These are phyloP conservation scores for Aegilops tauschii DNA, from an alignment of 176 grass and related monocot genomes.

Conservation along the genomic window DNA sequence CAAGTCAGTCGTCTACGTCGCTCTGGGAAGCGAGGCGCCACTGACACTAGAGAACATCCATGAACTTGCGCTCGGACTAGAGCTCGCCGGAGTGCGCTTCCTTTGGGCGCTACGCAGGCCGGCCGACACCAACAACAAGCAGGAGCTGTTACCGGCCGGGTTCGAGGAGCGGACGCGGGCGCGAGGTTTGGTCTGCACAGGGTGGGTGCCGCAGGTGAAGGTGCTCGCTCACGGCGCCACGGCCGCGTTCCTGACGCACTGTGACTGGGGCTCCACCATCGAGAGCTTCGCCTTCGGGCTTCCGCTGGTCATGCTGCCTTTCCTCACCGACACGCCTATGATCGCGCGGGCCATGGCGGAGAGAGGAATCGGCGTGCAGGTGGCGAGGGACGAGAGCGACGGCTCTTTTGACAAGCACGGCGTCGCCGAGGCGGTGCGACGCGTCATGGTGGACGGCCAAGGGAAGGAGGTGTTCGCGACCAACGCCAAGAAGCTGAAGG, in stretches of 20 bases:
- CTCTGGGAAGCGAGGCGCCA: no score
- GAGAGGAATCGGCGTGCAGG: constrained; percentile 37
- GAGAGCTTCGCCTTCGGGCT: no score
- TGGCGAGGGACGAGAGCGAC: constrained; percentile 6
- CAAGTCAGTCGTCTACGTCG: background rate
- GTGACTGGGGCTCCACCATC: no score
- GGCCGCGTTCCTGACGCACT: no score
- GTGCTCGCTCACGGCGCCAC: no score
- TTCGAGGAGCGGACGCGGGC: constrained; percentile 26
- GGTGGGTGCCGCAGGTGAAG: constrained; percentile 41
- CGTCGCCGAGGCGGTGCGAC: no score
- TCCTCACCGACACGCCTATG: constrained; percentile 34
- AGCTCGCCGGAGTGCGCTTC: constrained; percentile 48
- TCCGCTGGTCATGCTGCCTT: constrained; percentile 30
- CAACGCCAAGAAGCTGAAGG: constrained; percentile 17
- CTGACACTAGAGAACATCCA: no score
- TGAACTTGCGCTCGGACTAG: constrained; percentile 29
- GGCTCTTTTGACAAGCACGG: no score
- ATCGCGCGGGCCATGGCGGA: constrained; percentile 11
- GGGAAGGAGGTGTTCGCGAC: background rate
- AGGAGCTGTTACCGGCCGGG: constrained; percentile 9
- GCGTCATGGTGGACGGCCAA: no score
- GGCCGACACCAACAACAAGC: background rate
- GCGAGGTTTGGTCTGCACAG: background rate
- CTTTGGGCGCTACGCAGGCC: constrained; percentile 52